Conservation (phyloP, 2,329 filamentous ascomycete species). For the Whalleya microplaca region DNA sequence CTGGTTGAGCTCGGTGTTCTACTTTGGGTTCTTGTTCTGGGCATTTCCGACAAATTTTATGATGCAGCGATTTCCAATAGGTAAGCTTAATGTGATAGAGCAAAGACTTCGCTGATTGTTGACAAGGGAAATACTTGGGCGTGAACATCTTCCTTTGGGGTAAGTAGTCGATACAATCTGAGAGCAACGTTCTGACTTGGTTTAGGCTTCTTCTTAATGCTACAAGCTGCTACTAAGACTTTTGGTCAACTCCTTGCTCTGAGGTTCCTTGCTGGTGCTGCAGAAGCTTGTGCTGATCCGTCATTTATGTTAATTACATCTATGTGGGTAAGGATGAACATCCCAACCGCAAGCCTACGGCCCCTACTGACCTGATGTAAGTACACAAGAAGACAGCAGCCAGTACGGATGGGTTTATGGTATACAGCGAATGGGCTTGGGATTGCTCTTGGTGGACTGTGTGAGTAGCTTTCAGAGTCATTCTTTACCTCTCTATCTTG, state of each 20-base stretch:
- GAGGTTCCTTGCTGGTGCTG: slow-evolving; percentile 56
- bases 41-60: slow-evolving; percentile 58
- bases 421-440: slow-evolving; percentile 59
- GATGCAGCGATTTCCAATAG: slow-evolving; percentile 55
- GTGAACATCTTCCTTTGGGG: slow-evolving; percentile 48
- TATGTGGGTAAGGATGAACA: slow-evolving; percentile 53
- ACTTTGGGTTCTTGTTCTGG: slow-evolving; percentile 59
- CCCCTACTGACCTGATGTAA: background rate
- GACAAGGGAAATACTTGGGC: slow-evolving; percentile 52
- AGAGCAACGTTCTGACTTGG: background rate
- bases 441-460: slow-evolving; percentile 53
- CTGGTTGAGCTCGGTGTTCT: slow-evolving; percentile 59
- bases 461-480: background rate
- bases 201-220: slow-evolving; percentile 51
- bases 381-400: slow-evolving; percentile 60
- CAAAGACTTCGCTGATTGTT: slow-evolving; percentile 22
- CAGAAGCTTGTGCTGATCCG: slow-evolving; percentile 59
- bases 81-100: slow-evolving; percentile 36
- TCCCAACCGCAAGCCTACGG: background rate
- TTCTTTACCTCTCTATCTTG: background rate
- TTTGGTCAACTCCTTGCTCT: slow-evolving; percentile 55
- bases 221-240: slow-evolving; percentile 53
- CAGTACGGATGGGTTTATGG: slow-evolving; percentile 58
- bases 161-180: slow-evolving; percentile 1
- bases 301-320: slow-evolving; percentile 61